Percentiles rank a stretch among this genome's conserved stretches.
phyloP scores from a whole-genome alignment of 805 yeast species.

The Myxozyma neotropica region DNA sequence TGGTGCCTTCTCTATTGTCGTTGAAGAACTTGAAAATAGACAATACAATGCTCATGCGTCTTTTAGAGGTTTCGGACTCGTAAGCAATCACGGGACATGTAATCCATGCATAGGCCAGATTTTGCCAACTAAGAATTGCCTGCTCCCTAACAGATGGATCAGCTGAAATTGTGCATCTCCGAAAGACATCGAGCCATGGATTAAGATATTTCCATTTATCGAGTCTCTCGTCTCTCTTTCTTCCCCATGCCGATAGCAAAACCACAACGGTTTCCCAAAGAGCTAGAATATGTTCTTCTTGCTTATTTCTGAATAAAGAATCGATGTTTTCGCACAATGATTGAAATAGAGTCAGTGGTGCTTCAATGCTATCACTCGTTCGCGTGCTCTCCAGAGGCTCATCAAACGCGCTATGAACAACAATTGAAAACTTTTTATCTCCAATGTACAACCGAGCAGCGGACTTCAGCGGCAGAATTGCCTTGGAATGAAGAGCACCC shows the following conservation, averaged over 20 bases:
- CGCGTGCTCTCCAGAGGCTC: background rate
- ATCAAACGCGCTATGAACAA: slow-evolving; percentile 15
- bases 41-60: slow-evolving; percentile 12
- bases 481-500: slow-evolving; percentile 19
- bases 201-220: slow-evolving; percentile 22
- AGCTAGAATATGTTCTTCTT: slow-evolving; percentile 23
- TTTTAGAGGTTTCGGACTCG: background rate
- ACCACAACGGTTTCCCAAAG: slow-evolving; percentile 24
- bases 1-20: slow-evolving; percentile 4
- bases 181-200: slow-evolving; percentile 22
- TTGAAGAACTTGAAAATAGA: slow-evolving; percentile 14
- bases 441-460: slow-evolving; percentile 15
- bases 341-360: slow-evolving; percentile 6
- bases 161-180: slow-evolving; percentile 14
- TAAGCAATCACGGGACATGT: slow-evolving; percentile 3
- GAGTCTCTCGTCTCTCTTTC: slow-evolving; percentile 13
- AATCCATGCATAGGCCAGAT: slow-evolving; percentile 20
- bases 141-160: slow-evolving; percentile 1
- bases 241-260: slow-evolving; percentile 20
- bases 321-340: slow-evolving; percentile 7
- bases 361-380: background rate
- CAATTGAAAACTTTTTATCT: slow-evolving; percentile 1
- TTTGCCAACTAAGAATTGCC: slow-evolving; percentile 25
- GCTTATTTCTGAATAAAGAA: slow-evolving; percentile 7
- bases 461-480: slow-evolving; percentile 8